Conservation (phyloP, 2,329 filamentous ascomycete species). For the Penicillium sp. region DNA sequence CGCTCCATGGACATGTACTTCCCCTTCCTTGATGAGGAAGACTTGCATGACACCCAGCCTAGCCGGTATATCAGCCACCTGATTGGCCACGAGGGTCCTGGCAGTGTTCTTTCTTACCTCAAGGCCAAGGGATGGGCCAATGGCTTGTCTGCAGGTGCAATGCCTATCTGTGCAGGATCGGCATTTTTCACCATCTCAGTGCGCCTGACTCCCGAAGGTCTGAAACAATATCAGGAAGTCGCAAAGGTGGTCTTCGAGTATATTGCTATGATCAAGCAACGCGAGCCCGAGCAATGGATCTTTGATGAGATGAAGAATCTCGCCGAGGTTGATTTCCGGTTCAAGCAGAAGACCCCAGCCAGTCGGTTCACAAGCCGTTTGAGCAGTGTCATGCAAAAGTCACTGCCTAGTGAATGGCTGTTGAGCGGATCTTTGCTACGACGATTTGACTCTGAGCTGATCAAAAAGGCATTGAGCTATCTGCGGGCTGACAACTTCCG, state of each 20-base stretch:
- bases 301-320: constrained; percentile 88
- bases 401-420: constrained; percentile 80
- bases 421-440: constrained; percentile 77
- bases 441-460: constrained; percentile 75
- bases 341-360: constrained; percentile 87
- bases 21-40: constrained; percentile 80
- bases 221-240: constrained; percentile 79
- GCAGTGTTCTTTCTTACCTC: constrained; percentile 85
- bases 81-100: constrained; percentile 88
- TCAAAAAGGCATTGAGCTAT: constrained; percentile 69
- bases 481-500: constrained; percentile 87
- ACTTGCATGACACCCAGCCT: constrained; percentile 75
- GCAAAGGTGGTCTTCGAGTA: constrained; percentile 88
- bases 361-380: constrained; percentile 84
- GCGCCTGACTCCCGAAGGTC: constrained; percentile 77
- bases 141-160: constrained; percentile 72
- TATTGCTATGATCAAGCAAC: constrained; percentile 77
- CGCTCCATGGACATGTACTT: constrained; percentile 78
- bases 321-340: constrained; percentile 91
- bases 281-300: constrained; percentile 84
- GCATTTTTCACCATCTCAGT: constrained; percentile 78
- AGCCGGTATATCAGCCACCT: constrained; percentile 84
- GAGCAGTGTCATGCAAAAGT: constrained; percentile 87
- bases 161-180: constrained; percentile 74
- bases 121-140: constrained; percentile 91